Percentiles rank a stretch among this genome's conserved stretches.
Conservation (phyloP, 192 early-diverging fungal species). For the Linnemannia elongata region DNA sequence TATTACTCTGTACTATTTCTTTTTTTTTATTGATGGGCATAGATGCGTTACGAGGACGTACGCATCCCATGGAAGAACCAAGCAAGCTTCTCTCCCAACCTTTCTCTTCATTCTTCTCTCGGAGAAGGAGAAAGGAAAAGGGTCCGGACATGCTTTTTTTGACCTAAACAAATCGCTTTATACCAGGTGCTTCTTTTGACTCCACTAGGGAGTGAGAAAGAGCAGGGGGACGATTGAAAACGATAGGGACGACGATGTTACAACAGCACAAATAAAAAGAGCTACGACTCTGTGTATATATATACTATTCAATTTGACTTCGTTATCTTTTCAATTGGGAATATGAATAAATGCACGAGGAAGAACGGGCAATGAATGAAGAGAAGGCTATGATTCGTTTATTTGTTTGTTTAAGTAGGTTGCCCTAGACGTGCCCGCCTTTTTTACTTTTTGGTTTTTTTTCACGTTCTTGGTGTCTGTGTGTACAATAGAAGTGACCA, state of each 20-base stretch:
- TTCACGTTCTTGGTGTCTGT: background rate
- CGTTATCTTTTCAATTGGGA: background rate
- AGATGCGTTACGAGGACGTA: constrained; percentile 14
- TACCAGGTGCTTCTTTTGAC: background rate
- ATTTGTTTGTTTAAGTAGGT: background rate
- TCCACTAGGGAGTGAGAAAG: background rate
- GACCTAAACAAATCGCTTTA: constrained; percentile 11
- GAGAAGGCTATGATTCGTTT: background rate
- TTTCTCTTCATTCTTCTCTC: background rate
- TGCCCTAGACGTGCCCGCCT: background rate
- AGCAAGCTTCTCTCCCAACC: background rate
- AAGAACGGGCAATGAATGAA: background rate
- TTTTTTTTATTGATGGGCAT: constrained; percentile 16
- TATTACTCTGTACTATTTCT: background rate
- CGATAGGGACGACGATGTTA: constrained; percentile 2
- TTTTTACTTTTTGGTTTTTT: background rate
- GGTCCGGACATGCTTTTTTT: background rate
- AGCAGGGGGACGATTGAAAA: constrained; percentile 1
- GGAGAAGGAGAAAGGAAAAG: background rate
- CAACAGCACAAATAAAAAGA: background rate
- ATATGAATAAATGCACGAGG: background rate
- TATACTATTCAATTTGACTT: background rate
- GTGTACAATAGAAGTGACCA: too few relatives aligned
- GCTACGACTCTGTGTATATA: background rate
- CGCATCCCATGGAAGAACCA: constrained; percentile 2